Evolutionary conservation across 768 basidiomycete species (phyloP), one percentile per base, ranked within the genome.

Genomic region (Tulasnella sp.): DNA sequence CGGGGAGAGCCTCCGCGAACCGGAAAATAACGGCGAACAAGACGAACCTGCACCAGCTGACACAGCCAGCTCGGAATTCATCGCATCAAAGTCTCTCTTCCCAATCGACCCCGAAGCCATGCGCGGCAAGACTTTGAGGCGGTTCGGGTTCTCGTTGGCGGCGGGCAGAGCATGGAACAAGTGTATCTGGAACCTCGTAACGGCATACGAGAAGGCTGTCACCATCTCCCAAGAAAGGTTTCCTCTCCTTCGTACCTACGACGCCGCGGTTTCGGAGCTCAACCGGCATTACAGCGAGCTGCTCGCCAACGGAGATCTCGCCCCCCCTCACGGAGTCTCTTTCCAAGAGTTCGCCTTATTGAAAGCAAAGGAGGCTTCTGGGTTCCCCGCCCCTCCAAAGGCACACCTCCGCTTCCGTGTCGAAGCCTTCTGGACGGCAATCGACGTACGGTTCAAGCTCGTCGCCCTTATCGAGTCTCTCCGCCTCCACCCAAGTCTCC

Each of bases 321-420:
- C 87, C 8, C 88, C 90, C 3, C 20, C 41, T 3, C 18, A 37
- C 12, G 40, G 9, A 22, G 60, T 54, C 31, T 83, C 86, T 37
- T 91, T 89, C 0, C 83, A 88, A 81, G 87, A 88, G 76, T 83
- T 88, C 80, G 91, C 91, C 2, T 87, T 92, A 87, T 86, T 88
- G n/a, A 84, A 88, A 60, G 90, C 91, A 0, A 88, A 85, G 80
- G 84, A 88, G 69, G 86, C 89, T 72, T 88, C 92, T n/a, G 92
- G 92, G 0, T 90, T 90, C 82, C 87, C 89, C 0, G 88, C 87
- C 64, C 92, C 91, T 11, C 77, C 77, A 1, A 88, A 87, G 9
- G 91, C 91, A 0, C 91, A 92, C 84, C 87, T 87, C 69, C 88
- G 91, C 48, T 91, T 90, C 85, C 82, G 88, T 20, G 90, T 92